A percentile compares a stretch with the other conserved stretches of the same genome.
Conservation (phyloP, 257 asterid genomes). For the Scutellaria galericulata region DNA sequence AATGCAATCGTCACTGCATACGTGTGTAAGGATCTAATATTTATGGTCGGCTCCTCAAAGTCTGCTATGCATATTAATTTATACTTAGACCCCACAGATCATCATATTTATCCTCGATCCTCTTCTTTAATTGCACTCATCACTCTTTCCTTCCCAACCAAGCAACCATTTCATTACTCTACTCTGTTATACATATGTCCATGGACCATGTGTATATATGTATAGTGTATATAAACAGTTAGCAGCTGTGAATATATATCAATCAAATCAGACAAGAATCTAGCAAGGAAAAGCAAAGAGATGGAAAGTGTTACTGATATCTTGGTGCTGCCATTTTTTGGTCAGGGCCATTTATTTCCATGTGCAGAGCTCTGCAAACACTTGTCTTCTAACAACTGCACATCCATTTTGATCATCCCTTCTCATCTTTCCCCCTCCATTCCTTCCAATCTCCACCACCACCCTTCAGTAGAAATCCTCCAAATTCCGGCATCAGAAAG, state of each 20-base stretch:
- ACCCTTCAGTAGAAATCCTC: constrained; percentile 40
- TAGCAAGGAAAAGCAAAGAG: background rate
- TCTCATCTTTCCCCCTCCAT: constrained; percentile 68
- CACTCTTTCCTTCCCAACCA: constrained; percentile 32
- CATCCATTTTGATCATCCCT: constrained; percentile 59
- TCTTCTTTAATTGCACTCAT: constrained; percentile 20
- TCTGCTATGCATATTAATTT: too few relatives aligned
- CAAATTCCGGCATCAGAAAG: constrained; percentile 38
- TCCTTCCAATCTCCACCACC: constrained; percentile 42
- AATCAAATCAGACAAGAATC: background rate
- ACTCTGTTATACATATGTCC: background rate
- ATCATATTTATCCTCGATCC: background rate
- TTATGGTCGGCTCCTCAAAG: too few relatives aligned
- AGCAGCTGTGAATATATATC: background rate
- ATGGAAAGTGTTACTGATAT: constrained; percentile 58
- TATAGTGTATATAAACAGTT: background rate
- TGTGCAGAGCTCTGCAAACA: constrained; percentile 69
- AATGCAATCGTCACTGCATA: too few relatives aligned
- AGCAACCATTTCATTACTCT: constrained; percentile 3
- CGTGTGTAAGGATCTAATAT: too few relatives aligned
- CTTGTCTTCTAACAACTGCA: constrained; percentile 48
- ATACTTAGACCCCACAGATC: too few relatives aligned
- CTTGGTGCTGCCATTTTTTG: constrained; percentile 74
- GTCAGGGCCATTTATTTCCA: constrained; percentile 79
- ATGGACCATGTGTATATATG: background rate